These are phyloP conservation scores for Wickerhamiella allomyrinae DNA, from an alignment of 805 yeast genomes.

Conservation along the genomic window DNA sequence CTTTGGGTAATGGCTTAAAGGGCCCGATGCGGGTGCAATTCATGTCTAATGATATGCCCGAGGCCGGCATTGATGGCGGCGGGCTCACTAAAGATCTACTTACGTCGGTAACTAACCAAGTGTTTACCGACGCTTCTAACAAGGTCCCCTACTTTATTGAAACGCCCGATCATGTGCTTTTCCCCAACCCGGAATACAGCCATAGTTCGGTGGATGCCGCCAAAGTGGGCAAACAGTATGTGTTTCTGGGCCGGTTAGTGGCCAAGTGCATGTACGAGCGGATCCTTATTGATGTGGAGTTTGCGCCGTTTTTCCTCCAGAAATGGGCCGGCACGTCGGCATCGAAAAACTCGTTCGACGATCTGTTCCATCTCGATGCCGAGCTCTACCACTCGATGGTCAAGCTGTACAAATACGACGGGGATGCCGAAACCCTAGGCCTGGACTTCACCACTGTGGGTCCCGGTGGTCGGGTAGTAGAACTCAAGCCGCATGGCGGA, in stretches of 20 bases:
- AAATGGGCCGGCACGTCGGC: conserved; percentile 39
- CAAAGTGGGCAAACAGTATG: conserved; percentile 21
- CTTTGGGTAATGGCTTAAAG: conserved; percentile 44
- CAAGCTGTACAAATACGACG: conserved; percentile 42
- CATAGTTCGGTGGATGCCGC: not conserved
- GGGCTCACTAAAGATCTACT: conserved; percentile 87
- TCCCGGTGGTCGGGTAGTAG: conserved; percentile 29
- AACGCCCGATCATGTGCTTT: conserved; percentile 44
- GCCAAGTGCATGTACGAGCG: conserved; percentile 85
- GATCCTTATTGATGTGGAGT: conserved; percentile 64
- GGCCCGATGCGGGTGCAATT: conserved; percentile 49
- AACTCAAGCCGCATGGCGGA: conserved; percentile 49
- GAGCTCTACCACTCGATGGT: conserved; percentile 51
- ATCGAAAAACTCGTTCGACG: conserved; percentile 51
- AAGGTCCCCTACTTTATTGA: conserved; percentile 31
- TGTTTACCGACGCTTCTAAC: conserved; percentile 32
- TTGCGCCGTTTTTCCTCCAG: conserved; percentile 73
- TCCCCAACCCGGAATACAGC: conserved; percentile 21
- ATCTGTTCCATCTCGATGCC: conserved; percentile 54
- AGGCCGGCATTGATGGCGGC: conserved; percentile 94
- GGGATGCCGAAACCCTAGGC: conserved; percentile 44
- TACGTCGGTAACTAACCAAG: conserved; percentile 55
- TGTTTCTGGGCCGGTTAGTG: conserved; percentile 64
- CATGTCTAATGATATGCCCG: conserved; percentile 54
- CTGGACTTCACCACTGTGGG: conserved; percentile 49